Conservation (phyloP, 192 early-diverging fungal species). For the Umbelopsis sp. region DNA sequence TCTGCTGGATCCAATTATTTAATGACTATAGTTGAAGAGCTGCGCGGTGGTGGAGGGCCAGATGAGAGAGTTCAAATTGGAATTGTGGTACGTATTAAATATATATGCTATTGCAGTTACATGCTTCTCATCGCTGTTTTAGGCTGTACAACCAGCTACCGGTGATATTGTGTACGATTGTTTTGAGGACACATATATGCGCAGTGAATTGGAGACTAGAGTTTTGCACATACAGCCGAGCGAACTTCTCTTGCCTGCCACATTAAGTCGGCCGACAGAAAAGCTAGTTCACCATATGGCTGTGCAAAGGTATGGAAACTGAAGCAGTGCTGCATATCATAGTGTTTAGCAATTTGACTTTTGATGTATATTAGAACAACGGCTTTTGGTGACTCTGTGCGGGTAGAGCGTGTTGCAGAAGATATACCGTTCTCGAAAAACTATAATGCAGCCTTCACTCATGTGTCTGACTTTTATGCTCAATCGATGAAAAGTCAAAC, state of each 20-base stretch:
- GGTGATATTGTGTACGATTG: slow-evolving; percentile 75
- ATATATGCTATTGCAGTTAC: no score
- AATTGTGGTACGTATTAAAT: slow-evolving; percentile 35
- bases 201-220: slow-evolving; percentile 70
- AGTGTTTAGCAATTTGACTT: no score
- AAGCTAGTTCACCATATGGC: slow-evolving; percentile 45
- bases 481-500: slow-evolving; percentile 9
- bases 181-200: slow-evolving; percentile 65
- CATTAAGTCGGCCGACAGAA: slow-evolving; percentile 60
- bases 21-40: slow-evolving; percentile 53
- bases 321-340: no score
- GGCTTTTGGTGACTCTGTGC: slow-evolving; percentile 45
- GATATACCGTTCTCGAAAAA: slow-evolving; percentile 42
- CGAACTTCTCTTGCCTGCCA: slow-evolving; percentile 62
- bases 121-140: neutral
- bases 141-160: slow-evolving; percentile 65
- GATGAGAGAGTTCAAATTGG: slow-evolving; percentile 51
- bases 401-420: slow-evolving; percentile 58
- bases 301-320: neutral
- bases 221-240: slow-evolving; percentile 65
- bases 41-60: slow-evolving; percentile 41
- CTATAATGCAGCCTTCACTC: slow-evolving; percentile 45
- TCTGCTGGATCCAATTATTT: slow-evolving; percentile 43
- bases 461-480: slow-evolving; percentile 51
- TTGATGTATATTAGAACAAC: slow-evolving; percentile 7